Evolutionary conservation across 1,284 basidiomycete genomes (phyloP).

Genomic region (Volvariella volvacea): DNA sequence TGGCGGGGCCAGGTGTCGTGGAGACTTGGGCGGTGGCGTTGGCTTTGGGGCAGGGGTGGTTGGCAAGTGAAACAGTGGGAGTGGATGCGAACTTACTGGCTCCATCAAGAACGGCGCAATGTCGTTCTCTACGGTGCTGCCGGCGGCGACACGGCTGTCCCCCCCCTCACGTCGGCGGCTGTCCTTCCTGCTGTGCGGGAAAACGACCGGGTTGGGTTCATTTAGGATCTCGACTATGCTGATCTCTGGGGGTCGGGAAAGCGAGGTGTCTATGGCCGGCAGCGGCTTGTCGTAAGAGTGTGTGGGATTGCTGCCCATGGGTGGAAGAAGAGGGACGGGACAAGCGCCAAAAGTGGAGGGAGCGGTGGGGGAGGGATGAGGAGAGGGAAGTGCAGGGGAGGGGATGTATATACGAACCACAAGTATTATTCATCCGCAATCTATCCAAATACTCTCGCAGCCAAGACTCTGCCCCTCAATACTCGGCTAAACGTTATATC

Average conservation of each 20-base stretch:
- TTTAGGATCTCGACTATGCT: too few relatives aligned
- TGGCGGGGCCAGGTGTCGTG: slow-evolving; percentile 21
- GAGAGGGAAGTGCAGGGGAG: not conserved
- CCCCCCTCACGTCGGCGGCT: too few relatives aligned
- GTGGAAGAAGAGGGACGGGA: not conserved
- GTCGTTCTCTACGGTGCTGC: slow-evolving; percentile 6
- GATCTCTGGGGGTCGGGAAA: too few relatives aligned
- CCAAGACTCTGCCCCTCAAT: not conserved
- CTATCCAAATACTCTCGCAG: not conserved
- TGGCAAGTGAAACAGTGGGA: too few relatives aligned
- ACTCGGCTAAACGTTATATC: too few relatives aligned
- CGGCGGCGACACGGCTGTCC: too few relatives aligned
- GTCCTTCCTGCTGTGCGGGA: too few relatives aligned
- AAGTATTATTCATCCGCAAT: not conserved
- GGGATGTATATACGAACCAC: not conserved
- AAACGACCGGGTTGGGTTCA: too few relatives aligned
- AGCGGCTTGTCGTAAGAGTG: too few relatives aligned
- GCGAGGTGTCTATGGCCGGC: too few relatives aligned
- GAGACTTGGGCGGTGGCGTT: slow-evolving; percentile 27
- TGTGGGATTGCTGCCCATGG: too few relatives aligned
- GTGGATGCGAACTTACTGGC: slow-evolving; percentile 21
- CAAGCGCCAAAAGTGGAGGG: not conserved
- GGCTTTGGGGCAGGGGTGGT: slow-evolving; percentile 17
- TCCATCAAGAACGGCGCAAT: slow-evolving; percentile 30
- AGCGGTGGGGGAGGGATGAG: not conserved